phyloP scores from a whole-genome alignment of 2,329 filamentous ascomycete genomes.

The Diaporthe vexans region DNA sequence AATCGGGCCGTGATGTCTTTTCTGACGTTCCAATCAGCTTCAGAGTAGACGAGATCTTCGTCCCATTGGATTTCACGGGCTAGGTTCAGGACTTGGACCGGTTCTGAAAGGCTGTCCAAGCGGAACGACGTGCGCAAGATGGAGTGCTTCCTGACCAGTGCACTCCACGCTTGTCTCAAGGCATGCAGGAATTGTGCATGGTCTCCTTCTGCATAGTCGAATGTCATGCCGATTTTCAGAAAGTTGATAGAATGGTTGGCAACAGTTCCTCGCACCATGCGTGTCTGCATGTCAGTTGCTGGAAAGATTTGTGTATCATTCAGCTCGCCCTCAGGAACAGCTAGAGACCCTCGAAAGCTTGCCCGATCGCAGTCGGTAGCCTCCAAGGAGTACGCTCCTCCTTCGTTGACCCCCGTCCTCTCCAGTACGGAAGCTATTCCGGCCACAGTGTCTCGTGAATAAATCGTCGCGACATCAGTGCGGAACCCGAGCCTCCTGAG shows the following conservation, averaged over 20 bases:
- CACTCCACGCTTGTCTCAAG: neutral
- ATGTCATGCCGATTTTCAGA: neutral
- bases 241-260: neutral
- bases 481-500: neutral
- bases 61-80: neutral
- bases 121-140: neutral
- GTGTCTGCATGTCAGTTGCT: neutral
- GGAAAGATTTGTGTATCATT: neutral
- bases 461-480: neutral
- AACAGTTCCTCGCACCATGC: neutral
- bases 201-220: neutral
- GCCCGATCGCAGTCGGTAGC: neutral
- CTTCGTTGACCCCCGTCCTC: neutral
- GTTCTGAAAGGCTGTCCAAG: neutral
- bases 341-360: neutral
- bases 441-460: neutral
- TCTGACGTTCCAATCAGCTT: neutral
- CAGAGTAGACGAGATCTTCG: neutral
- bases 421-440: neutral
- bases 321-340: neutral
- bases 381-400: neutral
- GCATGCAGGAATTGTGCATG: neutral
- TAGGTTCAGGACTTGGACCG: neutral
- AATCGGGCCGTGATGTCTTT: neutral
- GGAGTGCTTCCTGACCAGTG: neutral